Evolutionary conservation across 257 asterid species (phyloP).

Genomic region (Solanum arcanum): DNA sequence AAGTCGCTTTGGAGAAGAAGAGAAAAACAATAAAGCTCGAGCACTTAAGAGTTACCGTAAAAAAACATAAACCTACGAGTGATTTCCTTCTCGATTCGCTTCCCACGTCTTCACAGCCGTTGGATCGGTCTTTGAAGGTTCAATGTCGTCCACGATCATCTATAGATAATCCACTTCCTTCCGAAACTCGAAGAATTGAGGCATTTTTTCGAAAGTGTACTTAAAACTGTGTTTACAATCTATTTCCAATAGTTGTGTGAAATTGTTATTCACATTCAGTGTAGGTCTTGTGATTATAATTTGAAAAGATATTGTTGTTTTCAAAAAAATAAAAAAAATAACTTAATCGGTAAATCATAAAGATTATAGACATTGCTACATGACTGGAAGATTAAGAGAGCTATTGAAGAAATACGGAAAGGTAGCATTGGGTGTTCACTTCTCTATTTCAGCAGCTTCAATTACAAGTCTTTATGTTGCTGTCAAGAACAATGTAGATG

Average conservation of each 20-base stretch:
- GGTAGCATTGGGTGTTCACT: slow-evolving; percentile 78
- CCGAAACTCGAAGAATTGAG: slow-evolving; percentile 58
- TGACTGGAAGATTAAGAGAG: slow-evolving; percentile 58
- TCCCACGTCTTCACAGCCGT: slow-evolving; percentile 45
- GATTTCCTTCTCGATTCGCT: slow-evolving; percentile 82
- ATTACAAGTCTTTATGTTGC: slow-evolving; percentile 66
- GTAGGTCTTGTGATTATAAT: no score
- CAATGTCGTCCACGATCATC: slow-evolving; percentile 12
- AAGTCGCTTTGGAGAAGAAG: slow-evolving; percentile 69
- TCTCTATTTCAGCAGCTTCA: slow-evolving; percentile 74
- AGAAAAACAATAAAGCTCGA: slow-evolving; percentile 46
- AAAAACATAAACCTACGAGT: slow-evolving; percentile 67
- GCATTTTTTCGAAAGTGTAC: slow-evolving; percentile 52
- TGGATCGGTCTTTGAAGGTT: slow-evolving; percentile 28
- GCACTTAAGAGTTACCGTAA: slow-evolving; percentile 53
- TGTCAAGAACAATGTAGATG: slow-evolving; percentile 75
- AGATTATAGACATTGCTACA: background rate
- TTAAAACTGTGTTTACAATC: background rate
- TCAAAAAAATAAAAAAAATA: background rate
- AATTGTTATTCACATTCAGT: no score
- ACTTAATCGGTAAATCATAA: background rate
- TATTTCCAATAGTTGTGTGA: no score
- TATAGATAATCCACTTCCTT: slow-evolving; percentile 32
- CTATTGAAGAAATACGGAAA: slow-evolving; percentile 76
- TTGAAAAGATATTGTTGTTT: no score